Conservation (phyloP, 1,284 basidiomycete species). For the Apiotrichum veenhuisii region DNA sequence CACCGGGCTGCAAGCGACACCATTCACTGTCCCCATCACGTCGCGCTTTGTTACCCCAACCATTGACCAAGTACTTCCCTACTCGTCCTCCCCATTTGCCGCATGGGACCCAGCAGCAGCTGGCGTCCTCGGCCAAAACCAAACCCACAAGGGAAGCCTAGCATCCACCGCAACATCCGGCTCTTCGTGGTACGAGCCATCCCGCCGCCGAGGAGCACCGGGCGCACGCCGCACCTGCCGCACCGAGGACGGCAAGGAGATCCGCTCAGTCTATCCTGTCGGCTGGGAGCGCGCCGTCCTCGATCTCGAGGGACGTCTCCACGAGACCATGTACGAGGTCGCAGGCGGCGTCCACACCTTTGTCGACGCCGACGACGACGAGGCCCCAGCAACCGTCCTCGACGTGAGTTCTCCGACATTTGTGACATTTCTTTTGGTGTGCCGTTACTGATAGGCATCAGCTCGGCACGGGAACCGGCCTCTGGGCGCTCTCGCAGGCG, state of each 20-base stretch:
- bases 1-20: neutral
- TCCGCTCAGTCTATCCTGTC: constrained; percentile 32
- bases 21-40: neutral
- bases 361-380: constrained; percentile 17
- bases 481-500: constrained; percentile 47
- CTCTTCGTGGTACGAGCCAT: constrained; percentile 20
- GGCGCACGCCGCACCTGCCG: constrained; percentile 12
- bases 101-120: constrained; percentile 23
- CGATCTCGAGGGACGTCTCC: constrained; percentile 43
- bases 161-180: neutral
- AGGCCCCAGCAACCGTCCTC: constrained; percentile 32
- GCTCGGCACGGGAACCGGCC: constrained; percentile 45
- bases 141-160: neutral
- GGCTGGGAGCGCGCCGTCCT: constrained; percentile 45
- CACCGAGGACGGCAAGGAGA: constrained; percentile 10
- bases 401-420: constrained; percentile 33
- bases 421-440: neutral
- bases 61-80: constrained; percentile 25
- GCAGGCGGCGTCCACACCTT: constrained; percentile 38
- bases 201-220: constrained; percentile 11
- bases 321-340: constrained; percentile 43
- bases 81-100: constrained; percentile 23
- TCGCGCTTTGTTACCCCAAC: constrained; percentile 17
- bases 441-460: constrained; percentile 2
- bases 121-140: neutral